These are phyloP conservation scores for Plasmodium relictum DNA, from an alignment of 169 alveolate species.

Conservation along the genomic window DNA sequence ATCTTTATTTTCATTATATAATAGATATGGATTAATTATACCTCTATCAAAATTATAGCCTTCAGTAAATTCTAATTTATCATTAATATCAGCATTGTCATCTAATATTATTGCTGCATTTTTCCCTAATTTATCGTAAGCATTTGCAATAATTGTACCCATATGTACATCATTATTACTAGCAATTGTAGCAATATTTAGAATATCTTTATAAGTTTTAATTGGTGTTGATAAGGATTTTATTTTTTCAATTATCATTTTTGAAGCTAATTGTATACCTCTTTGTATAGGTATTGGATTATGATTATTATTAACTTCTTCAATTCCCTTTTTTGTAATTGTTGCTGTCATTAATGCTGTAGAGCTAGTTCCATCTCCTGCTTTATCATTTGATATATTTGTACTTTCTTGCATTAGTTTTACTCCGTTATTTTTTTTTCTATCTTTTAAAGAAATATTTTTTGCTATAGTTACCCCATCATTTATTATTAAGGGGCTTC, in stretches of 20 bases:
- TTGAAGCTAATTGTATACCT: slow-evolving; percentile 91
- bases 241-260: slow-evolving; percentile 89
- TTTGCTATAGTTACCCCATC: slow-evolving; percentile 94
- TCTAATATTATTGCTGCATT: slow-evolving; percentile 92
- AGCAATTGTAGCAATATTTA: slow-evolving; percentile 92
- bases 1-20: slow-evolving; percentile 89
- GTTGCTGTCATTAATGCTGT: slow-evolving; percentile 92
- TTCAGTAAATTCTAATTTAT: slow-evolving; percentile 90
- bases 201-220: slow-evolving; percentile 87
- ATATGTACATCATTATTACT: slow-evolving; percentile 90
- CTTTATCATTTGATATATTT: slow-evolving; percentile 90
- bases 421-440: slow-evolving; percentile 91
- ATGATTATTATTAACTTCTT: slow-evolving; percentile 91
- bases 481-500: slow-evolving; percentile 90
- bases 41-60: slow-evolving; percentile 93
- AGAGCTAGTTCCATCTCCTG: slow-evolving; percentile 94
- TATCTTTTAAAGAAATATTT: slow-evolving; percentile 88
- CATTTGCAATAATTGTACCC: slow-evolving; percentile 92
- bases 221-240: slow-evolving; percentile 88
- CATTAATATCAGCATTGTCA: slow-evolving; percentile 91
- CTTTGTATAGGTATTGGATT: slow-evolving; percentile 90
- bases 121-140: slow-evolving; percentile 90
- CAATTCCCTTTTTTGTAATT: slow-evolving; percentile 89
- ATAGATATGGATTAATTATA: slow-evolving; percentile 90
- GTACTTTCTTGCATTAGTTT: slow-evolving; percentile 92